Evolutionary conservation across 352 stramenopile species (phyloP).

Genomic region (Globisporangium megalacanthum): DNA sequence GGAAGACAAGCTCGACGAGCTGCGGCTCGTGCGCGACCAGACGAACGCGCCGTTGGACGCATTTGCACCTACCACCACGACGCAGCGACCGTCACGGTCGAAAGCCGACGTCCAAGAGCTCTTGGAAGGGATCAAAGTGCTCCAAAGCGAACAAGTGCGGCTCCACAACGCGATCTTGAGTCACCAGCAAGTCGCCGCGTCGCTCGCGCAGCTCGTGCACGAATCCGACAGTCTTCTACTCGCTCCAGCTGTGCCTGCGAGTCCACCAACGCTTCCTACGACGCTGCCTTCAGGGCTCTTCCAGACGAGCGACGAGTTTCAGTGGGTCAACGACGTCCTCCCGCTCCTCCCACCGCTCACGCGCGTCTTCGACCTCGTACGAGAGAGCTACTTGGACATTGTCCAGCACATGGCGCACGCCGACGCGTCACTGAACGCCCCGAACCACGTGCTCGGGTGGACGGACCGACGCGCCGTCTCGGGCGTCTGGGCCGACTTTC

Average conservation of each 20-base stretch:
- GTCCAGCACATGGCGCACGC: slow-evolving; percentile 14
- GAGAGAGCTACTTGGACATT: slow-evolving; percentile 11
- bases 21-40: not conserved
- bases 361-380: slow-evolving; percentile 3
- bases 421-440: slow-evolving; percentile 8
- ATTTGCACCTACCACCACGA: not conserved
- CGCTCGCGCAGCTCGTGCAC: slow-evolving; percentile 6
- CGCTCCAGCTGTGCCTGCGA: not conserved
- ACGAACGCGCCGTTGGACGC: not conserved
- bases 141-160: slow-evolving; percentile 10
- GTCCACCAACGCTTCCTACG: not conserved
- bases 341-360: slow-evolving; percentile 15
- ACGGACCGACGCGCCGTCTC: slow-evolving; percentile 15
- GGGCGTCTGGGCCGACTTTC: slow-evolving; percentile 16
- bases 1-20: slow-evolving; percentile 5
- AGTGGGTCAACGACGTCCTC: slow-evolving; percentile 14
- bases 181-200: slow-evolving; percentile 4
- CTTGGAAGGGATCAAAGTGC: slow-evolving; percentile 8
- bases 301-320: slow-evolving; percentile 12
- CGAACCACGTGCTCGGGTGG: slow-evolving; percentile 31
- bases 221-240: slow-evolving; percentile 3
- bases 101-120: slow-evolving; percentile 10
- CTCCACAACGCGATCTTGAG: slow-evolving; percentile 6
- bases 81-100: slow-evolving; percentile 3
- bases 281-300: too few relatives aligned